Evolutionary conservation across 768 basidiomycete genomes (phyloP).

Genomic region (Boletus rex-veris): DNA sequence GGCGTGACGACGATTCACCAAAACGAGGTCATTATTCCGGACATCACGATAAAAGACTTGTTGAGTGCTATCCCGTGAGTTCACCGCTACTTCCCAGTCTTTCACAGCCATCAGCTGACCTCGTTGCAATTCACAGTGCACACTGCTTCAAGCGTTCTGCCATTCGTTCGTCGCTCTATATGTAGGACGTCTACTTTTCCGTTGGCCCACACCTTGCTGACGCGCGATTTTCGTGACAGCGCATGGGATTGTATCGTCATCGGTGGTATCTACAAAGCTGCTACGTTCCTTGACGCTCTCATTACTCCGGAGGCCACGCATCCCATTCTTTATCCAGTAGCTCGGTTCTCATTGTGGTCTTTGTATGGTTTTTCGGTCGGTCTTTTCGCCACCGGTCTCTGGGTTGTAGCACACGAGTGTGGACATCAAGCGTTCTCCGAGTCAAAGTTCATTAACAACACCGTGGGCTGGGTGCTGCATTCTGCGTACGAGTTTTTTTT

Average conservation of each 20-base stretch:
- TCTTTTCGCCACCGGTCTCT: slow-evolving; percentile 86
- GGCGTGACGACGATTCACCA: slow-evolving; percentile 44
- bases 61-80: slow-evolving; percentile 79
- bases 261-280: slow-evolving; percentile 60
- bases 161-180: slow-evolving; percentile 69
- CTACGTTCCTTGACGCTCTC: slow-evolving; percentile 60
- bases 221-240: slow-evolving; percentile 35
- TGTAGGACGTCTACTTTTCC: slow-evolving; percentile 45
- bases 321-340: slow-evolving; percentile 58
- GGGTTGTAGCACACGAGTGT: slow-evolving; percentile 94
- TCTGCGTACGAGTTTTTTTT: slow-evolving; percentile 58
- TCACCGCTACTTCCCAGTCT: not conserved
- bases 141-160: slow-evolving; percentile 93
- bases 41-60: slow-evolving; percentile 85
- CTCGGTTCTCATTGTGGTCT: slow-evolving; percentile 69
- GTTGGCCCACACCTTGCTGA: slow-evolving; percentile 6
- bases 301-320: slow-evolving; percentile 54
- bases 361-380: slow-evolving; percentile 80
- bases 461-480: slow-evolving; percentile 89
- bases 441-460: slow-evolving; percentile 87
- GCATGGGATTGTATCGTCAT: slow-evolving; percentile 75
- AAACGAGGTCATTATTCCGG: slow-evolving; percentile 66
- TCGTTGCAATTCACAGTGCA: slow-evolving; percentile 38
- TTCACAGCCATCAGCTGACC: not conserved
- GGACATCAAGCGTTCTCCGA: slow-evolving; percentile 97